Conservation (phyloP, 495 filamentous ascomycete species). For the Rostrohypoxylon terebratum region DNA sequence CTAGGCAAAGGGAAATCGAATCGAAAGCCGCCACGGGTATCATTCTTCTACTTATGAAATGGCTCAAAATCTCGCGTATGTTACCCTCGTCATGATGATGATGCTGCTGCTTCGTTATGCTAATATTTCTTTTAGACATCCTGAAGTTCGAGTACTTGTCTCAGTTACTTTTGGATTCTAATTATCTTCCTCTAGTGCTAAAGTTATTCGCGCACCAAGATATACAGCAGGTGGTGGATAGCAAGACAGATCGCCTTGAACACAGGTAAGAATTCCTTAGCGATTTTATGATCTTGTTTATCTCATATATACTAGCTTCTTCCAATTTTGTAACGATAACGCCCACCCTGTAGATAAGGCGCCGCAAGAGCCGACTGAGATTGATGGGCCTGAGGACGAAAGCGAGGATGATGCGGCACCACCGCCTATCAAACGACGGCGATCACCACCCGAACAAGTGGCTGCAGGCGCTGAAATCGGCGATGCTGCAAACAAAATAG, state of each 20-base stretch:
- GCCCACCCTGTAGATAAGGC: conserved; percentile 44
- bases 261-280: conserved; percentile 70
- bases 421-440: conserved; percentile 75
- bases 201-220: conserved; percentile 96
- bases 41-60: conserved; percentile 87
- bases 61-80: conserved; percentile 96
- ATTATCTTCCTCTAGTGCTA: conserved; percentile 90
- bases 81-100: conserved; percentile 23
- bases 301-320: conserved; percentile 74
- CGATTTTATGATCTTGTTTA: conserved; percentile 3
- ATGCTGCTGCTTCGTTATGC: conserved; percentile 18
- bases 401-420: conserved; percentile 81
- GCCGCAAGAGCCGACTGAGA: conserved; percentile 36
- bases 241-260: conserved; percentile 83
- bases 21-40: conserved; percentile 90
- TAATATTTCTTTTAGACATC: conserved; percentile 72
- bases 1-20: conserved; percentile 84
- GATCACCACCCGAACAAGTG: conserved; percentile 59
- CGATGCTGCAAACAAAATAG: conserved; percentile 46
- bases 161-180: conserved; percentile 91
- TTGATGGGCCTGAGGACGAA: conserved; percentile 49
- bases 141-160: conserved; percentile 96
- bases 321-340: conserved; percentile 79
- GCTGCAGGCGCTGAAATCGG: conserved; percentile 22
- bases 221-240: conserved; percentile 86